Evolutionary conservation across 441 rosid species (phyloP).

Genomic region (Populus hybrid): DNA sequence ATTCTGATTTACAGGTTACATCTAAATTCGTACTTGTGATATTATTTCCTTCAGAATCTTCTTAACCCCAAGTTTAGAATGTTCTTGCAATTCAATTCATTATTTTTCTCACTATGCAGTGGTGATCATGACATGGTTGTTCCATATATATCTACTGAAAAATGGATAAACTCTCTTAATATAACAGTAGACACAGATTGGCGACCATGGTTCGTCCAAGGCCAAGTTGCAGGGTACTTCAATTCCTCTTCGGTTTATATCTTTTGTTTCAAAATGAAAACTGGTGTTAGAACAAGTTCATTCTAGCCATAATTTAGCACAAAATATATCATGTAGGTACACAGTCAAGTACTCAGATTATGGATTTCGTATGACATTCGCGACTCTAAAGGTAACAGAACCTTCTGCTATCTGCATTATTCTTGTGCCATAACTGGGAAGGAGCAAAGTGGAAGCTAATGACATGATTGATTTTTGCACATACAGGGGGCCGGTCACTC

Average conservation of each 20-base stretch:
- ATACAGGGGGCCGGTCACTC: conserved; percentile 26
- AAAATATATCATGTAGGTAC: conserved; percentile 16
- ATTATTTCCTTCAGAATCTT: not conserved
- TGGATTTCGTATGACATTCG: conserved; percentile 32
- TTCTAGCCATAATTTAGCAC: not conserved
- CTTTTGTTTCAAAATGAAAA: not conserved
- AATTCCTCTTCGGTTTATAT: not conserved
- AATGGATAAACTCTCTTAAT: conserved; percentile 25
- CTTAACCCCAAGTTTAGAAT: not conserved
- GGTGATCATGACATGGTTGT: conserved; percentile 39
- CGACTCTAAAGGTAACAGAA: conserved; percentile 30
- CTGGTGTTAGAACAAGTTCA: not conserved
- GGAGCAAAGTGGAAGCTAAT: not conserved
- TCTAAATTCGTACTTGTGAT: not conserved
- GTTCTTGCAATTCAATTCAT: not conserved
- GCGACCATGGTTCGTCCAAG: conserved; percentile 38
- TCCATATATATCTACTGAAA: conserved; percentile 22
- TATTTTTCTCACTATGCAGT: conserved; percentile 19
- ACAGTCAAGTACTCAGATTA: conserved; percentile 17
- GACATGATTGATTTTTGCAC: not conserved
- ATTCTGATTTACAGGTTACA: conserved; percentile 27
- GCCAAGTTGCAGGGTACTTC: conserved; percentile 41
- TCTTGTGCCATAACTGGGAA: not conserved
- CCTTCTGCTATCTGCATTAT: not conserved
- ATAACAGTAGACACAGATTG: conserved; percentile 22